These are phyloP conservation scores for Mycena albidolilacea DNA, from an alignment of 768 basidiomycete genomes.

Conservation along the genomic window DNA sequence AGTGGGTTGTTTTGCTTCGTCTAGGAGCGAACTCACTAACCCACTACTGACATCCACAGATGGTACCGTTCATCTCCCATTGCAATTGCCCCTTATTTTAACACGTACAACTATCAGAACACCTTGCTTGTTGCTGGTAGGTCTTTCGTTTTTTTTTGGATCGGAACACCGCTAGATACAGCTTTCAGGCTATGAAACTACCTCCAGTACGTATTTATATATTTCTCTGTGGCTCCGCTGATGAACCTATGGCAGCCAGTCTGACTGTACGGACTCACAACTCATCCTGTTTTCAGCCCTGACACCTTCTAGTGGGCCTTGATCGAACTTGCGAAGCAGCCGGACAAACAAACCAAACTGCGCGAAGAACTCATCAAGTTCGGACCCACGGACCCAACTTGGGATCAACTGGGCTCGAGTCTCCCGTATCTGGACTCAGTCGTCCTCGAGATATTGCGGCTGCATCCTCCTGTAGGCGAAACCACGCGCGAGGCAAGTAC, in stretches of 20 bases:
- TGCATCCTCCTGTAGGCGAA: constrained; percentile 52
- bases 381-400: constrained; percentile 50
- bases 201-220: constrained; percentile 47
- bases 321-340: constrained; percentile 52
- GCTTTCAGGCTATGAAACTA: constrained; percentile 57
- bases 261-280: constrained; percentile 32
- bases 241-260: constrained; percentile 33
- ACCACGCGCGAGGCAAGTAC: constrained; percentile 47
- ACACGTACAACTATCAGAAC: constrained; percentile 42
- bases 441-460: constrained; percentile 54
- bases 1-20: constrained; percentile 29
- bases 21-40: too few species aligned
- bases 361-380: constrained; percentile 49
- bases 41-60: background rate
- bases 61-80: background rate
- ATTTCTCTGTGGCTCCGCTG: background rate
- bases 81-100: background rate
- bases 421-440: constrained; percentile 60
- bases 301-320: constrained; percentile 48
- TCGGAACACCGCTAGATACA: background rate
- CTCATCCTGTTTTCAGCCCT: background rate
- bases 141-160: background rate
- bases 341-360: constrained; percentile 48
- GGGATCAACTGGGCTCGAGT: constrained; percentile 51
- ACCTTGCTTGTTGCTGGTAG: constrained; percentile 48